Percentiles rank a stretch among this genome's conserved stretches.
Conservation (phyloP, 352 stramenopile genomes). For the Bremia lactucae region DNA sequence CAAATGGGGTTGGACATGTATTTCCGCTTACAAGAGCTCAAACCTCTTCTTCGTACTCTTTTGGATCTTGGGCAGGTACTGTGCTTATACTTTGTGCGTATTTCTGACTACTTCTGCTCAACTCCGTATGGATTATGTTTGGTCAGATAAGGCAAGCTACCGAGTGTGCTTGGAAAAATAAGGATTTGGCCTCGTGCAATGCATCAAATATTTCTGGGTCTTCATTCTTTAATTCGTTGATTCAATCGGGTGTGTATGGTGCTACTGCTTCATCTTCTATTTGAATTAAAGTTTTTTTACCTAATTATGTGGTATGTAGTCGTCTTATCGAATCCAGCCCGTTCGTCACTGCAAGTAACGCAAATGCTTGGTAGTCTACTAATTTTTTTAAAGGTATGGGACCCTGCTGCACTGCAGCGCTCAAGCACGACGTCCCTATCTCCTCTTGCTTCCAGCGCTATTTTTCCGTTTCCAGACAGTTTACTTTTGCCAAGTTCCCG, state of each 20-base stretch:
- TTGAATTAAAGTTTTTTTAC: neutral
- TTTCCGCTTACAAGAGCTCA: conserved; percentile 36
- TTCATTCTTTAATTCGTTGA: conserved; percentile 38
- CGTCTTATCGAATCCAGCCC: conserved; percentile 8
- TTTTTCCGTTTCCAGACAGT: conserved; percentile 25
- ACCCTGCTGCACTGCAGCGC: conserved; percentile 21
- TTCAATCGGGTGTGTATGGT: conserved; percentile 14
- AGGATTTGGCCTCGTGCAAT: conserved; percentile 25
- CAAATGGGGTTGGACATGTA: conserved; percentile 66
- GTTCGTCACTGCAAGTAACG: conserved; percentile 27
- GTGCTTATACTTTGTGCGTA: neutral
- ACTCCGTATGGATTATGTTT: neutral
- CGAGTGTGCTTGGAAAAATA: conserved; percentile 39
- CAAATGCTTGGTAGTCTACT: conserved; percentile 42
- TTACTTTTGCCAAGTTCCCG: conserved; percentile 14
- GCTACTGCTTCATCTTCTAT: neutral
- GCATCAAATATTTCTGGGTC: conserved; percentile 28
- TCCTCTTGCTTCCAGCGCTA: conserved; percentile 17
- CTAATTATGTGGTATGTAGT: conserved; percentile 17
- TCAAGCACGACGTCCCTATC: conserved; percentile 16
- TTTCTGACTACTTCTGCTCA: neutral
- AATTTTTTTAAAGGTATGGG: conserved; percentile 46
- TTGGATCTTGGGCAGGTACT: conserved; percentile 39
- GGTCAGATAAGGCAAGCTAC: conserved; percentile 32
- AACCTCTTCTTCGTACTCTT: conserved; percentile 34